Conservation (phyloP, 2,329 filamentous ascomycete genomes). For the Botryotinia narcissicola region DNA sequence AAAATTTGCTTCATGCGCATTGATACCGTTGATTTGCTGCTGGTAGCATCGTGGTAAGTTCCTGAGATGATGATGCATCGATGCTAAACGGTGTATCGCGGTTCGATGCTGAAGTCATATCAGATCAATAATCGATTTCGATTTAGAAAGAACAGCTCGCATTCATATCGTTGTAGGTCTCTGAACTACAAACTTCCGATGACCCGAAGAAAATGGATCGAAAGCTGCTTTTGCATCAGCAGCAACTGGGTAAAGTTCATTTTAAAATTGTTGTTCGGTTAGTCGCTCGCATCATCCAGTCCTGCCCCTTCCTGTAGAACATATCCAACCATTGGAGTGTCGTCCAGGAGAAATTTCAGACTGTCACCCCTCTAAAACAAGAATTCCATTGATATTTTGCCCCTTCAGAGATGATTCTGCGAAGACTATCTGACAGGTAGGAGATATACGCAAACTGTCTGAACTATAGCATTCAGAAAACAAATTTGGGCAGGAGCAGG, state of each 20-base stretch:
- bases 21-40: neutral
- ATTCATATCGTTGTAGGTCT: neutral
- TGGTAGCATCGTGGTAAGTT: neutral
- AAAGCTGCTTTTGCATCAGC: neutral
- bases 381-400: neutral
- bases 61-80: neutral
- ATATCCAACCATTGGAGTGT: neutral
- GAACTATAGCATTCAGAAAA: neutral
- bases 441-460: neutral
- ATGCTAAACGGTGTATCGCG: neutral
- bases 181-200: fast-evolving
- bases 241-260: neutral
- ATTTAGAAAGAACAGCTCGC: neutral
- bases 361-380: neutral
- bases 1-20: neutral
- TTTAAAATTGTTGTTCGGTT: neutral
- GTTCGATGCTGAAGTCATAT: neutral
- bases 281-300: neutral
- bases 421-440: neutral
- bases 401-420: neutral
- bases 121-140: neutral
- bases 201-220: neutral
- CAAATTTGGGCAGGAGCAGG: neutral
- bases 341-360: neutral
- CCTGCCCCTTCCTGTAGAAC: neutral